Conservation (phyloP, 169 alveolate genomes). For the Eimeria sp. region DNA sequence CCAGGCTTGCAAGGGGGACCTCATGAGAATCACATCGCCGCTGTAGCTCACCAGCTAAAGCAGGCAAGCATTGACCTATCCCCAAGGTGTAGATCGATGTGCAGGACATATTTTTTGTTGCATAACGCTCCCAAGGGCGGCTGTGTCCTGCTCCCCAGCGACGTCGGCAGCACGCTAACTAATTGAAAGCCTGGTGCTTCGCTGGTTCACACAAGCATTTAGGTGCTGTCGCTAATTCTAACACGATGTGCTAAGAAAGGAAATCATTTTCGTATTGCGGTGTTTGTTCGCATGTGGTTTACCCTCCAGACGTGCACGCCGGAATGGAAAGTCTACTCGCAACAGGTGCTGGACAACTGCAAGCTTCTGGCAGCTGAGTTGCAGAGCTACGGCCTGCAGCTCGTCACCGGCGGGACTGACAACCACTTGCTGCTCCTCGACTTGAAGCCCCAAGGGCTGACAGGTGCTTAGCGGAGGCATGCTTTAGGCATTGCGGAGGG, state of each 20-base stretch:
- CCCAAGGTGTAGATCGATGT: not conserved
- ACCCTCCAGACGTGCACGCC: conserved; percentile 79
- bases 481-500: not conserved
- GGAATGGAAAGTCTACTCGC: conserved; percentile 79
- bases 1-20: conserved; percentile 99
- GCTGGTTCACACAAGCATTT: not conserved
- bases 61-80: conserved; percentile 84
- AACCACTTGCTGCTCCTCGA: conserved; percentile 95
- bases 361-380: conserved; percentile 64
- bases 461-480: conserved; percentile 85
- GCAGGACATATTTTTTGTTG: not conserved
- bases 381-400: conserved; percentile 57
- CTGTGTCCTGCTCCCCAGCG: not conserved
- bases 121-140: not conserved
- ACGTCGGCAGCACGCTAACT: not conserved
- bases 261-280: not conserved
- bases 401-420: conserved; percentile 96
- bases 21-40: conserved; percentile 95
- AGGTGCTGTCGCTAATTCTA: not conserved
- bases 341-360: conserved; percentile 77
- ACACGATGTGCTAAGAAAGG: not conserved
- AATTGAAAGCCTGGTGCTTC: not conserved
- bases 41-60: conserved; percentile 92
- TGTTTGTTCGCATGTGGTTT: not conserved
- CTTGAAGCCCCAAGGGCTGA: conserved; percentile 91